Evolutionary conservation across 2,329 filamentous ascomycete genomes (phyloP), one percentile per base, ranked within the genome.

Genomic region (Bipolaris sorokiniana): DNA sequence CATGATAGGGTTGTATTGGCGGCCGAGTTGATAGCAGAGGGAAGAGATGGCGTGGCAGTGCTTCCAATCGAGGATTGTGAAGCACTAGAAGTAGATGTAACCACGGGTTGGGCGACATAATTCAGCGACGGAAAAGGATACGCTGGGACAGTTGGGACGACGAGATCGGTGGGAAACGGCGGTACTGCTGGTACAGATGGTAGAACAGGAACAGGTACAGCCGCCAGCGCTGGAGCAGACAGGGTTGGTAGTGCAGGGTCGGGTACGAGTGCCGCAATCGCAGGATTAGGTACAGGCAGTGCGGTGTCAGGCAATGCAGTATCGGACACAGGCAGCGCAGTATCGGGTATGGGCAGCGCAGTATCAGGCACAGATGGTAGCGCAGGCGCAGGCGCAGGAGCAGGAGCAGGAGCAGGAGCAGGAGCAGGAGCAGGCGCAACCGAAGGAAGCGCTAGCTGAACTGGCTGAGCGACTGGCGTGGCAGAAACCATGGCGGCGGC

Each of bases 91-190:
- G 54, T 52, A 7, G 61, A 58, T 34, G 50, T 58, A 10, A 40
- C 40, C 26, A 47, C 40, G n/a, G 52, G 56, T 18, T 45, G 54
- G 5, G 41, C 40, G n/a, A 50, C 58, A 31, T 63, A 53, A 7
- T 61, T 58, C 33, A 62, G 63, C n/a, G 73, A 67, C 20, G 71
- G 63, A 41, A 59, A 76, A 28, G 74, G 75, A 52, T 72, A 76
- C 6, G 70, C 63, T 13, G 73, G 73, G 2, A 76, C 74, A 2
- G 68, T 62, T 0, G 66, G 66, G 11, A 66, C 53, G 18, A 45
- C 62, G 33, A 76, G 59, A 33, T 74, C 65, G 56, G 62, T 72
- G 1, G 76, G 75, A 50, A 76, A 77, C 11, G 70, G 58, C 33
- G 73, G 73, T 7, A 76, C 74, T 2, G 73, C 53, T 7, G 74